Conservation (phyloP, 2,329 filamentous ascomycete species). For the Calonectria hongkongensis region DNA sequence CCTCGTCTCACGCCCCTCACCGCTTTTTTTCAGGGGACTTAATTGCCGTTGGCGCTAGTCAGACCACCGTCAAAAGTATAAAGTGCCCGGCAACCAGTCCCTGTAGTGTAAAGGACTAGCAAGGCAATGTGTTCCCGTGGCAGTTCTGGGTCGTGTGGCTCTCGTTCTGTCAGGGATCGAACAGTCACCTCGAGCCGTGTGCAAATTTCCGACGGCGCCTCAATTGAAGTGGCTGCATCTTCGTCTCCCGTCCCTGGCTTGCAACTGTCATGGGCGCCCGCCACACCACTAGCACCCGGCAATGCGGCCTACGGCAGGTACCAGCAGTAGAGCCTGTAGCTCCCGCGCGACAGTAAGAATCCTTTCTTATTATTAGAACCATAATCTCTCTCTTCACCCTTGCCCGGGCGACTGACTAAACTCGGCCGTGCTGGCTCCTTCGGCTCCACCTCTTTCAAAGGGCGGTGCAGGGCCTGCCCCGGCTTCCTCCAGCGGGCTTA, state of each 20-base stretch:
- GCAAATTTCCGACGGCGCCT: too few species aligned
- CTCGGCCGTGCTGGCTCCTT: not conserved
- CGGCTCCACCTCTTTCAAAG: not conserved
- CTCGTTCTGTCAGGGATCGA: not conserved
- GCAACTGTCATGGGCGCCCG: too few species aligned
- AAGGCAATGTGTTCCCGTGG: not conserved
- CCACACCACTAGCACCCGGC: too few species aligned
- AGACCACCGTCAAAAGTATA: not conserved
- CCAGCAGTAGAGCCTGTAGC: too few species aligned
- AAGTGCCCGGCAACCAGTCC: not conserved
- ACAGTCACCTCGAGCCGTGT: not conserved
- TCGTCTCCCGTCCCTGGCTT: too few species aligned
- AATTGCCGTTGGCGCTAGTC: not conserved
- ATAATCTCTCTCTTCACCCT: not conserved
- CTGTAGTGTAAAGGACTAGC: not conserved
- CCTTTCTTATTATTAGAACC: too few species aligned
- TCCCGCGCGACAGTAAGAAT: too few species aligned
- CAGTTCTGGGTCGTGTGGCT: not conserved
- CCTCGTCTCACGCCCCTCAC: not conserved
- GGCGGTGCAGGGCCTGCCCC: not conserved
- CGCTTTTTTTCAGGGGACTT: not conserved
- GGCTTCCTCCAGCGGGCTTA: not conserved
- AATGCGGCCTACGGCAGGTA: too few species aligned
- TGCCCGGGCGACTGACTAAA: not conserved
- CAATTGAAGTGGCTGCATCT: too few species aligned